Conservation (phyloP, 129 eudicot genomes). For the Arctium minus region DNA sequence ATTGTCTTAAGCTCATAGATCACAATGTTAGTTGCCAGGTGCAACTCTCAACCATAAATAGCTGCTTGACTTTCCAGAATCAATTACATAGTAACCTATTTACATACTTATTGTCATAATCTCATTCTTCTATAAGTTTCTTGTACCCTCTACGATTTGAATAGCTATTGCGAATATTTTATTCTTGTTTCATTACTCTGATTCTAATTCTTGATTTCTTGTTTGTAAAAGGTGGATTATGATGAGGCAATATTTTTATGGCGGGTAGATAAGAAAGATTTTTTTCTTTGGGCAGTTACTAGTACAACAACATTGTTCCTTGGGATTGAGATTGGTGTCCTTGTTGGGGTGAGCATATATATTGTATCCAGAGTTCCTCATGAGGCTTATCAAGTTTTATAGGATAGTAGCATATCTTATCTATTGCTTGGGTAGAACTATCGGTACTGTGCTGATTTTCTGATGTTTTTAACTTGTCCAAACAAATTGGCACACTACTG, state of each 20-base stretch:
- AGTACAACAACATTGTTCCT: constrained; percentile 59
- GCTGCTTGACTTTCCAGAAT: background rate
- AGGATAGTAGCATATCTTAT: background rate
- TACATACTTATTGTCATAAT: background rate
- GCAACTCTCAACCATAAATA: too few relatives aligned
- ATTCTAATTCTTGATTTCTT: constrained; percentile 11
- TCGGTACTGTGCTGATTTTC: background rate
- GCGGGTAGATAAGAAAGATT: constrained; percentile 76
- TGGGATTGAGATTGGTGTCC: constrained; percentile 83
- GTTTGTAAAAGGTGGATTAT: constrained; percentile 62
- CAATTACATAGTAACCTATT: background rate
- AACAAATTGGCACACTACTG: background rate
- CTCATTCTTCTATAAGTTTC: background rate
- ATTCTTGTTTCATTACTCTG: background rate
- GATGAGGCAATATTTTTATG: constrained; percentile 71
- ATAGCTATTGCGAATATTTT: background rate
- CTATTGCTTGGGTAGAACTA: background rate
- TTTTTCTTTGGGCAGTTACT: constrained; percentile 70
- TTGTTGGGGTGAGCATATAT: constrained; percentile 63
- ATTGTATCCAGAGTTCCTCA: background rate
- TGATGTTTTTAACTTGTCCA: constrained; percentile 1
- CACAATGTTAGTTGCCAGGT: too few relatives aligned
- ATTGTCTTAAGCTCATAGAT: too few relatives aligned
- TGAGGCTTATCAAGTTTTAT: background rate
- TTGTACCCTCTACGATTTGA: background rate